Evolutionary conservation across 2,329 filamentous ascomycete genomes (phyloP), one percentile per base, ranked within the genome.

Genomic region (Aspergillus tamarii): DNA sequence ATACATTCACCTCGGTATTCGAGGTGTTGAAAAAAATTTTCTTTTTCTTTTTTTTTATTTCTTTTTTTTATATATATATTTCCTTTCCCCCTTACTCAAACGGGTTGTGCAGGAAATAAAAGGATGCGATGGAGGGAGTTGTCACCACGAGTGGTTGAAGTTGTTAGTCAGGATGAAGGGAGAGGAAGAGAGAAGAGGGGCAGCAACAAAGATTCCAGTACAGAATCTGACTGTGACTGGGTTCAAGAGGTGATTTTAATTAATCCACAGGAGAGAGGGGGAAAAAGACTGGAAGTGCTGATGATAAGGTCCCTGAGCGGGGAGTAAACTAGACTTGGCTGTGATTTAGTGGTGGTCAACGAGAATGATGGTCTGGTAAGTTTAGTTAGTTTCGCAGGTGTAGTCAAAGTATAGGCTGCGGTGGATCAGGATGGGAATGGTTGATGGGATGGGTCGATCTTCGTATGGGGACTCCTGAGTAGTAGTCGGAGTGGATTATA

Each of bases 291-390:
- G 39, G 34, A 43, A 57, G n/a, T 34, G 48, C 16, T 41, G 60
- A 59, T 45, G 56, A 52, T 39, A 50, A 61, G 41, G 57, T 61
- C 54, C 57, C 6, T 46, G 56, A 48, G 63, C 58, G 58, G 64
- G 61, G 64, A 56, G 59, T 55, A 23, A 26, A 45, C 26, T 14
- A 48, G 57, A 63, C 64, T 65, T 65, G 64, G 64, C 64, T 63
- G 59, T 28, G 57, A 36, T 57, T 54, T 60, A 59, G 41, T 59
- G 61, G 57, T 63, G 58, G 28, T 39, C 26, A 45, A 28, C 34
- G 28, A 60, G 57, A 34, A 23, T 53, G 48, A 54, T 41, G 32
- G n/a, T 46, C 7, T 30, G 28, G 36, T 58, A 48, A 43, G 39
- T 58, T 43, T 23, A 21, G 21, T 53, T 58, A 55, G 45, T 21